phyloP scores from a whole-genome alignment of 1,284 basidiomycete species.

The Pseudomicrostroma phylloplanum region DNA sequence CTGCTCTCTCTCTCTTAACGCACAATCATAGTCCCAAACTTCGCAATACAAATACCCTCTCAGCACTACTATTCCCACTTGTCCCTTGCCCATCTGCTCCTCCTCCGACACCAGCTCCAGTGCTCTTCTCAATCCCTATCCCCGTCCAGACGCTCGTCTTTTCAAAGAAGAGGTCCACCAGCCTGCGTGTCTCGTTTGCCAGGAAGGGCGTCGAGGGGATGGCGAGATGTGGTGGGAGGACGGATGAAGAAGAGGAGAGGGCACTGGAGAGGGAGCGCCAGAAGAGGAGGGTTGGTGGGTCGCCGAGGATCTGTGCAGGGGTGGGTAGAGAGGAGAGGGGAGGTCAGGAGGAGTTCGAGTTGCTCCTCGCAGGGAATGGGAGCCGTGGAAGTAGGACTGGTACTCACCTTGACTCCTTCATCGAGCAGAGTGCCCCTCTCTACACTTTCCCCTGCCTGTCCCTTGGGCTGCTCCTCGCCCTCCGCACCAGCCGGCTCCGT shows the following conservation, averaged over 20 bases:
- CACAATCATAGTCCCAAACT: no score
- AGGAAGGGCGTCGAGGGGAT: no score
- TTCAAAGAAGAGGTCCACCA: slow-evolving; percentile 3
- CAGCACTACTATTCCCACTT: no score
- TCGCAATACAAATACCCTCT: no score
- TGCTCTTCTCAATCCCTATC: not conserved
- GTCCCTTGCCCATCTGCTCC: no score
- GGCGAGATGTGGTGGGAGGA: no score
- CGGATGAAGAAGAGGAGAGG: not conserved
- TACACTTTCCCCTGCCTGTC: not conserved
- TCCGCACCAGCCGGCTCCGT: not conserved
- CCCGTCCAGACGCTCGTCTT: slow-evolving; percentile 3
- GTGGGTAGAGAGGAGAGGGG: not conserved
- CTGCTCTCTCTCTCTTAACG: no score
- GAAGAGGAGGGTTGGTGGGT: slow-evolving; percentile 3
- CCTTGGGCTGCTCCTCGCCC: not conserved
- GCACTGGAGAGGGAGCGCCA: not conserved
- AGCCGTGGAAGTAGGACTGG: not conserved
- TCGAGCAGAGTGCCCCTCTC: not conserved
- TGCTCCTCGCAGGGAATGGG: not conserved
- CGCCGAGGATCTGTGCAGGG: not conserved
- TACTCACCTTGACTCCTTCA: not conserved
- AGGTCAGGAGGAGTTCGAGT: not conserved
- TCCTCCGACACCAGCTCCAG: no score
- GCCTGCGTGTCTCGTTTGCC: not conserved